A percentile compares a stretch with the other conserved stretches of the same genome.
These are phyloP conservation scores for Cicer judaicum DNA, from an alignment of 306 rosid genomes.

Conservation along the genomic window DNA sequence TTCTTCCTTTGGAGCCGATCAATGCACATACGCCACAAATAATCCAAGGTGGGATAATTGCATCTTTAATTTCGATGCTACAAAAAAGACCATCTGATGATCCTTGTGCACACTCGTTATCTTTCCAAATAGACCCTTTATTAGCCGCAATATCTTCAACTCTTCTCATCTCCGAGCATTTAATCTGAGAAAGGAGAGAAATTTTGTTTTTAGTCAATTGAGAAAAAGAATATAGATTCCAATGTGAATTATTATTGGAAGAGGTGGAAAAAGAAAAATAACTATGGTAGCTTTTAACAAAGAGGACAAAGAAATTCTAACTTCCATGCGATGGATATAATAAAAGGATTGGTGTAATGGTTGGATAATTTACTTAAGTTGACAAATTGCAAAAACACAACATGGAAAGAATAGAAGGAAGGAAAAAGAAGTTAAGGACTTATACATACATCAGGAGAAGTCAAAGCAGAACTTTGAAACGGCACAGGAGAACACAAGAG, in stretches of 20 bases:
- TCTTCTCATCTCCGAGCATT: slow-evolving; percentile 77
- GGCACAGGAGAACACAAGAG: slow-evolving; percentile 81
- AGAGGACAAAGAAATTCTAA: not conserved
- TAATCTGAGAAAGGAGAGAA: slow-evolving; percentile 56
- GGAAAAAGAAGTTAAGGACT: slow-evolving; percentile 15
- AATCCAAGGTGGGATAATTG: slow-evolving; percentile 91
- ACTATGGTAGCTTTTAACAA: slow-evolving; percentile 24
- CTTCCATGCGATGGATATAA: slow-evolving; percentile 8
- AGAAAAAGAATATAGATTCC: slow-evolving; percentile 10
- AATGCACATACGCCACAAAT: slow-evolving; percentile 60
- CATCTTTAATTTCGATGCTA: slow-evolving; percentile 78
- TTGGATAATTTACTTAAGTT: slow-evolving; percentile 33
- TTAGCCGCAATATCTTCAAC: slow-evolving; percentile 60
- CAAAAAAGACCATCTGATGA: slow-evolving; percentile 58
- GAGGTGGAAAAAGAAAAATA: slow-evolving; percentile 30
- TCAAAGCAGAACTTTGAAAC: slow-evolving; percentile 80
- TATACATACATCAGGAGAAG: slow-evolving; percentile 77
- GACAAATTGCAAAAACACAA: slow-evolving; percentile 27
- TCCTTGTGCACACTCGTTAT: slow-evolving; percentile 49
- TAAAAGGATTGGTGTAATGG: slow-evolving; percentile 29
- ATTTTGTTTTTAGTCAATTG: not conserved
- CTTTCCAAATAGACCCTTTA: slow-evolving; percentile 53
- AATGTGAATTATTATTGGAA: slow-evolving; percentile 27
- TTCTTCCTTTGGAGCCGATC: slow-evolving; percentile 73
- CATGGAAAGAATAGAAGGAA: slow-evolving; percentile 23